Evolutionary conservation across 176 grass and related monocot genomes (phyloP).

Genomic region (Saccharum officinarum): DNA sequence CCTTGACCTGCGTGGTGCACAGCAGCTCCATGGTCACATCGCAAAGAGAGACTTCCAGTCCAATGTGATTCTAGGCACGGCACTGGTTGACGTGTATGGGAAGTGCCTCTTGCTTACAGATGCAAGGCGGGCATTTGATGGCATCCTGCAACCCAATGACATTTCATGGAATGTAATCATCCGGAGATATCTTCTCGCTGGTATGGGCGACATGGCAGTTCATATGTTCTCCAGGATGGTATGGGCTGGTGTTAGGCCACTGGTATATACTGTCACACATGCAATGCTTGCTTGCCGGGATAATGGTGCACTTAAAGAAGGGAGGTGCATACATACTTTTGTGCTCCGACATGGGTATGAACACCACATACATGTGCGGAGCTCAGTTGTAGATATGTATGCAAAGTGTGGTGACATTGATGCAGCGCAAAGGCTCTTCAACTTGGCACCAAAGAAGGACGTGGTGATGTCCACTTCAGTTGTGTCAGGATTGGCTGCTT

Average conservation of each 20-base stretch:
- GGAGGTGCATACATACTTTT: constrained; percentile 61
- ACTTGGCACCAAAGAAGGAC: constrained; percentile 58
- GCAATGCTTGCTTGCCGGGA: constrained; percentile 76
- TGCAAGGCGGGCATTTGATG: constrained; percentile 70
- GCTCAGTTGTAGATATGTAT: constrained; percentile 73
- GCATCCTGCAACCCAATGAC: constrained; percentile 54
- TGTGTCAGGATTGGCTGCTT: constrained; percentile 61
- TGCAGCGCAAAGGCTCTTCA: constrained; percentile 62
- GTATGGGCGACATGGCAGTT: constrained; percentile 57
- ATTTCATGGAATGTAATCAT: constrained; percentile 91
- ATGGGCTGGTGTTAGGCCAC: constrained; percentile 47
- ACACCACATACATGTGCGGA: constrained; percentile 47
- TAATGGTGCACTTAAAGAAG: constrained; percentile 49
- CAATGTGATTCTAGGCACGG: constrained; percentile 70
- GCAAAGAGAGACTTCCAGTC: constrained; percentile 59
- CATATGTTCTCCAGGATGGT: constrained; percentile 87
- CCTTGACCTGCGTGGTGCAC: constrained; percentile 44
- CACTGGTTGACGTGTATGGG: constrained; percentile 72
- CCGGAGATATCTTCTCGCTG: constrained; percentile 72
- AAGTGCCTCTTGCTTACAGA: constrained; percentile 61
- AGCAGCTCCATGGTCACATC: constrained; percentile 67
- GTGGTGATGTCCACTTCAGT: constrained; percentile 74
- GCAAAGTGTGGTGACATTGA: constrained; percentile 73
- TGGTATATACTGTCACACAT: constrained; percentile 77
- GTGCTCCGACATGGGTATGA: constrained; percentile 56